Evolutionary conservation across 495 filamentous ascomycete genomes (phyloP).

Genomic region (Lichina pygmaea): DNA sequence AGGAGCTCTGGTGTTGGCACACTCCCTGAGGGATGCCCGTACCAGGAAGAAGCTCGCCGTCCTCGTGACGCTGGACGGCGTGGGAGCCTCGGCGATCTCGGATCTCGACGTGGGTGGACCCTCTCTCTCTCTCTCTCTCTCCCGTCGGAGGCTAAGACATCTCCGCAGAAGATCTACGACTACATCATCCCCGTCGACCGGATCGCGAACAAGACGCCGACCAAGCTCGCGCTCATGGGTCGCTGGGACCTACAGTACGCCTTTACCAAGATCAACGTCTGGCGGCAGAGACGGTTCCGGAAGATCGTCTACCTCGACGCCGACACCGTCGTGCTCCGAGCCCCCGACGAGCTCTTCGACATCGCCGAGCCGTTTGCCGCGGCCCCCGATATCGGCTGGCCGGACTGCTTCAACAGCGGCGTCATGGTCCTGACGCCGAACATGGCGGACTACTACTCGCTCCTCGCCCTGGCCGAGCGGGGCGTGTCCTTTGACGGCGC

Average conservation of each 20-base stretch:
- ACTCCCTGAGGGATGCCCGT: constrained; percentile 80
- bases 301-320: constrained; percentile 84
- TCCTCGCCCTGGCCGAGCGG: constrained; percentile 54
- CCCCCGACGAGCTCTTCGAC: constrained; percentile 79
- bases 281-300: constrained; percentile 71
- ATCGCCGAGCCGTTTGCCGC: constrained; percentile 58
- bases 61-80: constrained; percentile 49
- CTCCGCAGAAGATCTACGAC: constrained; percentile 50
- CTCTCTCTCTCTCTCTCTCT: background rate
- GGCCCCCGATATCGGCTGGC: constrained; percentile 91
- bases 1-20: constrained; percentile 83
- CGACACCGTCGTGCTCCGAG: constrained; percentile 63
- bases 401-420: constrained; percentile 92
- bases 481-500: constrained; percentile 93
- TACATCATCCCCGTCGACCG: constrained; percentile 63
- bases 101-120: constrained; percentile 39
- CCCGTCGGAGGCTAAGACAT: constrained; percentile 1
- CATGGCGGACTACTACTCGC: constrained; percentile 60
- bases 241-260: constrained; percentile 69
- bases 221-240: constrained; percentile 77
- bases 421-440: constrained; percentile 79
- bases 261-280: constrained; percentile 90
- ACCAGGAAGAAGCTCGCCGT: constrained; percentile 66
- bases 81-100: constrained; percentile 42
- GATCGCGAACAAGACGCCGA: constrained; percentile 45